Evolutionary conservation across 176 grass and related monocot species (phyloP), one percentile per base, ranked within the genome.

Genomic region (Chrysopogon serrulatus): DNA sequence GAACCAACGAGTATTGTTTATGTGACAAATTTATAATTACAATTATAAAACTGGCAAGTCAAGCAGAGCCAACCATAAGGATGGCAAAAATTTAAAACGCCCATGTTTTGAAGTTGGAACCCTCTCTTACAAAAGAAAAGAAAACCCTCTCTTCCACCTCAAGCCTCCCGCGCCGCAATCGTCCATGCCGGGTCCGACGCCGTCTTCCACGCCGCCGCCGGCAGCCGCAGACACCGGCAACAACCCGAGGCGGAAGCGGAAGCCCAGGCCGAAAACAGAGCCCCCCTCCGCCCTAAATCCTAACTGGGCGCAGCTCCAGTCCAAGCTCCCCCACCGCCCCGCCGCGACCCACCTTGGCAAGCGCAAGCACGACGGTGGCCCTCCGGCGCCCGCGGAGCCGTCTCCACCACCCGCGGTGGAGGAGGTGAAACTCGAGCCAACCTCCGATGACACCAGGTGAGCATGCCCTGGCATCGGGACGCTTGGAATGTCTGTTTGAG

Each of bases 221-320:
- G 12, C 79, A 67, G 79, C 57, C 14, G 71, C 69, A 43, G 70
- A 84, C 17, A 77, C 86, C 14, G 61, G 65, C 49, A 32, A 82
- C 19, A 59, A 85, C 2, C 41, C 70, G 19, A 89, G 68, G 16
- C 68, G 82, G 64, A 90, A 68, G 33, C 64, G 57, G 67, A 84
- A 87, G 39, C 87, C 80, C 54, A 89, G 76, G 44, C 5, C 76
- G 12, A 93, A 72, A 54, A 37, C 86, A 32, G 70, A 26, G 1
- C 73, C 37, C 5, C 75, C 76, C 8, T 77, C 84, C 10, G 44
- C 56, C 79, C 57, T 90, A 24, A 99, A 99, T 78, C 96, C 93
- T 86, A 95, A 98, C 82, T 99, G 93, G 96, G 93, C 86, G 40
- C 89, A 94, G 83, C 96, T 99, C 68, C 91, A 96, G 67, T 85